phyloP scores from a whole-genome alignment of 768 basidiomycete genomes.

The Phanerochaete sordida region DNA sequence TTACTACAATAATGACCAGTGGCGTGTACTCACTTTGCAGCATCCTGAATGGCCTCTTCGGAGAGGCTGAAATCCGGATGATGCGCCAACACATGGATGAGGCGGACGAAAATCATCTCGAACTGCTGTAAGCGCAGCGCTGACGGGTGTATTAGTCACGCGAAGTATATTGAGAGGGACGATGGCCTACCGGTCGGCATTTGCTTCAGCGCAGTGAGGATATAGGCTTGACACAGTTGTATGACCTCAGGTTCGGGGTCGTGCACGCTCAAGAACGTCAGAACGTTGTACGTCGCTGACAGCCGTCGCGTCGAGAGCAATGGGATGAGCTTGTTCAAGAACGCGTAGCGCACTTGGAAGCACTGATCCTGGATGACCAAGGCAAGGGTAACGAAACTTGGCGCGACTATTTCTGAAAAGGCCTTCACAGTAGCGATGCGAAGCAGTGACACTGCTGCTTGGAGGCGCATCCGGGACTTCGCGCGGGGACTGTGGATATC shows the following conservation, averaged over 20 bases:
- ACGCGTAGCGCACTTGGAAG: constrained; percentile 77
- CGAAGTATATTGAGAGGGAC: background rate
- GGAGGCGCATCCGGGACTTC: constrained; percentile 76
- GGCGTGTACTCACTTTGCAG: constrained; percentile 62
- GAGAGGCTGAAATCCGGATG: constrained; percentile 85
- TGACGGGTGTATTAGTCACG: constrained; percentile 15
- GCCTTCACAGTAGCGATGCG: constrained; percentile 62
- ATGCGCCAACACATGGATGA: constrained; percentile 86
- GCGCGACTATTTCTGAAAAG: constrained; percentile 55
- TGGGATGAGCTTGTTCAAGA: constrained; percentile 70
- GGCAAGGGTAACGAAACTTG: constrained; percentile 65
- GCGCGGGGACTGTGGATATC: constrained; percentile 50
- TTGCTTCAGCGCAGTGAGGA: constrained; percentile 44
- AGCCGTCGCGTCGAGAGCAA: constrained; percentile 65
- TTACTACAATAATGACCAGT: background rate
- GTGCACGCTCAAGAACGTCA: constrained; percentile 85
- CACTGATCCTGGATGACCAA: constrained; percentile 85
- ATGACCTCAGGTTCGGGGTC: constrained; percentile 88
- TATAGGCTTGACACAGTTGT: constrained; percentile 53
- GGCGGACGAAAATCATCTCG: constrained; percentile 80
- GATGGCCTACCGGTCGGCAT: constrained; percentile 39
- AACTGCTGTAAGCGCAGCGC: constrained; percentile 61
- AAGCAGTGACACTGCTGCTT: constrained; percentile 76
- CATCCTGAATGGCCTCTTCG: constrained; percentile 68
- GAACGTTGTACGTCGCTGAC: constrained; percentile 69